A percentile compares a stretch with the other conserved stretches of the same genome.
Conservation (phyloP, 2,329 filamentous ascomycete genomes). For the Stachybotrys echinatus region DNA sequence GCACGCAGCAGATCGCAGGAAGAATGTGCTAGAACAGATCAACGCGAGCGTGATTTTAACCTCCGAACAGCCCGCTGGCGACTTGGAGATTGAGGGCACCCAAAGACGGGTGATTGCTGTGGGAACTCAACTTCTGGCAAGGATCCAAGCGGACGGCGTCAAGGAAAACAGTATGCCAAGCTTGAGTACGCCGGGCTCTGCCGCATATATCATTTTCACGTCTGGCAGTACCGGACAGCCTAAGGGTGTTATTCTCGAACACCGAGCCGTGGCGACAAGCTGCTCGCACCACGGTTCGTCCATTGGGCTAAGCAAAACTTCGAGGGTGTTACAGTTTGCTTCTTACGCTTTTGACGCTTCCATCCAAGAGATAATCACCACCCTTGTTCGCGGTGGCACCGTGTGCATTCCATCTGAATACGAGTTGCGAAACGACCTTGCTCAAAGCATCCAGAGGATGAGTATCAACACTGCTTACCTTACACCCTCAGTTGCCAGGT, state of each 20-base stretch:
- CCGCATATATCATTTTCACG: conserved; percentile 19
- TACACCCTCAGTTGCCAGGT: conserved; percentile 4
- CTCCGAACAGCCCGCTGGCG: background rate
- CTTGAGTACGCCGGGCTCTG: background rate
- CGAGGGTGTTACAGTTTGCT: conserved; percentile 48
- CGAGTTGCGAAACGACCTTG: conserved; percentile 8
- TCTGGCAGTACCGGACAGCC: conserved; percentile 20
- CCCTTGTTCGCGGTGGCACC: conserved; percentile 12
- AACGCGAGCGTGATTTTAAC: no score
- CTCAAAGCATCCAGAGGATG: conserved; percentile 2
- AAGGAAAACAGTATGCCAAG: background rate
- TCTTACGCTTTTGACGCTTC: conserved; percentile 45
- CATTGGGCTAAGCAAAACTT: conserved; percentile 37
- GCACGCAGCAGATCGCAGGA: no score
- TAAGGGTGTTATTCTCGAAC: conserved; percentile 27
- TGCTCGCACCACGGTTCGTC: conserved; percentile 40
- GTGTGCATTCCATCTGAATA: conserved; percentile 15
- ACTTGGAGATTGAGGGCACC: background rate
- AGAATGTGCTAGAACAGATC: no score
- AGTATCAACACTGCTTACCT: conserved; percentile 1
- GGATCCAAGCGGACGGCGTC: no score
- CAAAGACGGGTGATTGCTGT: no score
- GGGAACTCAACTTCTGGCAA: no score
- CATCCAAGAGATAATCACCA: conserved; percentile 20
- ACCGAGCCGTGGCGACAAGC: conserved; percentile 49